Conservation (phyloP, 2,329 filamentous ascomycete species). For the Diplocarpon mali region DNA sequence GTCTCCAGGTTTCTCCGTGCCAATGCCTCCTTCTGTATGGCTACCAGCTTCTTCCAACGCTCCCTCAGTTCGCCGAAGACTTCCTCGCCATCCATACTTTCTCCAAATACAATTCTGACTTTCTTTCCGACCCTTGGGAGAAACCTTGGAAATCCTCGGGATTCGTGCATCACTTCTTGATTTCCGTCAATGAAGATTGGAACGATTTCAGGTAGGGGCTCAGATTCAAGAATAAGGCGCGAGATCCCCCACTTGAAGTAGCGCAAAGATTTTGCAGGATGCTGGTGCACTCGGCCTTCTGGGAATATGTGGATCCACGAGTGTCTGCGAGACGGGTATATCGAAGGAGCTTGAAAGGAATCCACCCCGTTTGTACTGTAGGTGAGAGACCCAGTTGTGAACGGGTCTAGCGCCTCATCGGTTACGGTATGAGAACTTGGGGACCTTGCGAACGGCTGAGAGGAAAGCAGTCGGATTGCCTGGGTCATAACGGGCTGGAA, state of each 20-base stretch:
- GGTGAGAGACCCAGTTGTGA: conserved; percentile 35
- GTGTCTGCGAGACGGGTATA: conserved; percentile 57
- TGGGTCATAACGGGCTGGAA: conserved; percentile 85
- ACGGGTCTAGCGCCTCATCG: conserved; percentile 33
- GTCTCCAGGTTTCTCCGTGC: conserved; percentile 23
- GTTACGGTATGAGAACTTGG: conserved; percentile 6
- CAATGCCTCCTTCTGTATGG: conserved; percentile 35
- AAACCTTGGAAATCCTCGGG: conserved; percentile 67
- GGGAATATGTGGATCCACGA: conserved; percentile 95
- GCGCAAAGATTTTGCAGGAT: conserved; percentile 64
- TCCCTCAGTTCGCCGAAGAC: conserved; percentile 68
- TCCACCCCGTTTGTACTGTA: conserved; percentile 60
- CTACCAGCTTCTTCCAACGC: conserved; percentile 60
- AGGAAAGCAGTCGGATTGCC: conserved; percentile 72
- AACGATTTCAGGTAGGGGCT: conserved; percentile 77
- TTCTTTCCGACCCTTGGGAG: conserved; percentile 63
- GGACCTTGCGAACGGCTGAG: conserved; percentile 35
- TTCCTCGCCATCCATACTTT: conserved; percentile 59
- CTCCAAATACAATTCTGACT: conserved; percentile 67
- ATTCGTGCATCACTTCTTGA: conserved; percentile 80
- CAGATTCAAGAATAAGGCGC: conserved; percentile 78
- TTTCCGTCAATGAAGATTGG: conserved; percentile 93
- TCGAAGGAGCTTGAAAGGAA: conserved; percentile 58
- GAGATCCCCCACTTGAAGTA: conserved; percentile 99
- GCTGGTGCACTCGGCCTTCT: conserved; percentile 89